A percentile compares a stretch with the other conserved stretches of the same genome.
These are phyloP conservation scores for Hanseniaspora guilliermondii DNA, from an alignment of 805 yeast genomes.

Conservation along the genomic window DNA sequence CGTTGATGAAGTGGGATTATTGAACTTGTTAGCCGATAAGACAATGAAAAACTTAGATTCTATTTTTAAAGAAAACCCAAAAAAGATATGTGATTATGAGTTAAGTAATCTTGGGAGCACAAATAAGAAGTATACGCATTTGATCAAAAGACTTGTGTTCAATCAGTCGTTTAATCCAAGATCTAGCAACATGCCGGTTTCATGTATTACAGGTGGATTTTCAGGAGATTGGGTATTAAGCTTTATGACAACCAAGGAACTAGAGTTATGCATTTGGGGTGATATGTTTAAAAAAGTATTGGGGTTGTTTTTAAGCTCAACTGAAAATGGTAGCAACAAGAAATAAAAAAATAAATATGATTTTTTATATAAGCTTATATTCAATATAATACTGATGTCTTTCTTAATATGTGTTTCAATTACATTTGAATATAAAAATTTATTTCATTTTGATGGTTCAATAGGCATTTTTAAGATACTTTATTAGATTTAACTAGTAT, in stretches of 20 bases:
- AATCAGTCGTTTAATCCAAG: slow-evolving; percentile 1
- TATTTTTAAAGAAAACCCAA: neutral
- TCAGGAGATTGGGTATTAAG: slow-evolving; percentile 1
- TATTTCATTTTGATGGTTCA: too few relatives aligned
- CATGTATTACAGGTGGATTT: neutral
- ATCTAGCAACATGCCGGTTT: neutral
- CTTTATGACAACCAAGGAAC: neutral
- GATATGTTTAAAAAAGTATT: neutral
- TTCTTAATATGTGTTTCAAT: too few relatives aligned
- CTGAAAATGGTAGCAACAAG: too few relatives aligned
- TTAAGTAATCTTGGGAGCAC: too few relatives aligned
- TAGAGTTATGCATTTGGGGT: neutral
- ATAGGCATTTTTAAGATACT: too few relatives aligned
- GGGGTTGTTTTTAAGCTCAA: too few relatives aligned
- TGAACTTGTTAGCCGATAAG: neutral
- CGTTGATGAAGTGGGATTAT: neutral
- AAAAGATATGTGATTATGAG: too few relatives aligned
- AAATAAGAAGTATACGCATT: neutral
- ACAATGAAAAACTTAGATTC: neutral
- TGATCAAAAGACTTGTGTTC: neutral
- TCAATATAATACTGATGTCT: too few relatives aligned
- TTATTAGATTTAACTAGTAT: too few relatives aligned
- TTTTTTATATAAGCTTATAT: too few relatives aligned
- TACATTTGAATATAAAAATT: too few relatives aligned
- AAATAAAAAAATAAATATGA: too few relatives aligned